phyloP scores from a whole-genome alignment of 2,329 filamentous ascomycete species.

The Fusarium lateritium region DNA sequence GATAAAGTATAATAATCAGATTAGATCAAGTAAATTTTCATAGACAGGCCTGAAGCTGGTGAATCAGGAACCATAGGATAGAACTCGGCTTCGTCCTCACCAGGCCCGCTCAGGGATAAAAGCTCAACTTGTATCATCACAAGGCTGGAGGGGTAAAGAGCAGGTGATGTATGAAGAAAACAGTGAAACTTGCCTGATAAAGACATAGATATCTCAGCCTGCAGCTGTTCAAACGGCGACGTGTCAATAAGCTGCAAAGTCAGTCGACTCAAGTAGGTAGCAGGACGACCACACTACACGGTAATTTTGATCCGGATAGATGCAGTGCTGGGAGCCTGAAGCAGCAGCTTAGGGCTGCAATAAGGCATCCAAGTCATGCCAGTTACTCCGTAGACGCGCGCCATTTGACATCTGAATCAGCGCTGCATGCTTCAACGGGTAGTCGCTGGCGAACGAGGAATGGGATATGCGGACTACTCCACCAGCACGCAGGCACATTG shows the following conservation, averaged over 20 bases:
- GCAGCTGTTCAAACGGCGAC: background rate
- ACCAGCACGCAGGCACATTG: slow-evolving; percentile 20
- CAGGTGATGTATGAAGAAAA: background rate
- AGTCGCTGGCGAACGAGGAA: slow-evolving; percentile 32
- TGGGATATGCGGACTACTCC: slow-evolving; percentile 27
- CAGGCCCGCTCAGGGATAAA: slow-evolving; percentile 53
- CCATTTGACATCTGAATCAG: slow-evolving; percentile 21
- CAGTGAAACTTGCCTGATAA: slow-evolving; percentile 26
- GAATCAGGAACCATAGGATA: slow-evolving; percentile 62
- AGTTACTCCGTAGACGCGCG: slow-evolving; percentile 6
- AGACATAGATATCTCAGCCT: slow-evolving; percentile 7
- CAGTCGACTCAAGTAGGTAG: slow-evolving; percentile 8
- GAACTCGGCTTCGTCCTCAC: slow-evolving; percentile 66
- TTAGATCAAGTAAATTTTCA: slow-evolving; percentile 75
- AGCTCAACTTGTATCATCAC: slow-evolving; percentile 62
- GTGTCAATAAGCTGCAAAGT: slow-evolving; percentile 2
- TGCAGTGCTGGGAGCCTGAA: slow-evolving; percentile 19
- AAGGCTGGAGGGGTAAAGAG: slow-evolving; percentile 9
- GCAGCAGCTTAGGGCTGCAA: slow-evolving; percentile 26
- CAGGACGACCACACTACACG: slow-evolving; percentile 4
- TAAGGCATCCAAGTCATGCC: slow-evolving; percentile 40
- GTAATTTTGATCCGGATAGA: slow-evolving; percentile 11
- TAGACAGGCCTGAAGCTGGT: slow-evolving; percentile 47
- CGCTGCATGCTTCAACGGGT: slow-evolving; percentile 19
- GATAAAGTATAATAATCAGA: slow-evolving; percentile 63